Evolutionary conservation across 2,329 filamentous ascomycete genomes (phyloP), one percentile per base, ranked within the genome.

Genomic region (Eurotiales sp.): DNA sequence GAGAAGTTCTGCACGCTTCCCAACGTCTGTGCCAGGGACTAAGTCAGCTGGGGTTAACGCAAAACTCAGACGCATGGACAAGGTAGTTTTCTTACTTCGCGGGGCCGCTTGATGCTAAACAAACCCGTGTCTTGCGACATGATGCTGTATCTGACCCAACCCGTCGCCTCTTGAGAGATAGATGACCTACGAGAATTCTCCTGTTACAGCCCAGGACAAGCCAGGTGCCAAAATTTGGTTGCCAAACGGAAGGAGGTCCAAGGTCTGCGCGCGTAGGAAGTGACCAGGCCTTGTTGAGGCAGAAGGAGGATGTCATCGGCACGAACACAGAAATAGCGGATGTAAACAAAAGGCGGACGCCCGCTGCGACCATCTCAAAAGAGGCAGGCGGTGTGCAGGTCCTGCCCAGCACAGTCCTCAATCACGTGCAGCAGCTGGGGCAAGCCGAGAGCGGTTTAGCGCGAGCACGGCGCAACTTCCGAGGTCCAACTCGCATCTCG

Each of bases 51-150:
- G 25, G 10, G 41, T 52, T 50, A 52, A 55, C 23, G 40, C 23
- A 27, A 30, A 41, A 17, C 22, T 15, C 7, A 25, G 27, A 8
- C 3, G 21, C 43, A 23, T 15, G 19, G 53, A 46, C 50, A 51
- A 34, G 37, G 22, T 34, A 42, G 21, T 46, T 25, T 57, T 70
- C 81, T 69, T 78, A 95, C 90, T 81, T 96, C 91, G 79, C 92
- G 84, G 61, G 88, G 87, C 65, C 91, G 86, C 72, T 90, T 90
- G 68, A 95, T 89, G 66, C 90, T 96, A 81, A 92, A 96, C 66
- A 93, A 78, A 65, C 87, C 88, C 55, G 84, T 83, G 64, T 95
- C 89, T 75, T 93, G 88, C 74, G 89, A 89, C 90, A 95, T 95
- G 65, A 55, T 77, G 69, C 55, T 51, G 32, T 47, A 11, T 54